phyloP scores from a whole-genome alignment of 805 yeast genomes.

The Candida dajiaensis region DNA sequence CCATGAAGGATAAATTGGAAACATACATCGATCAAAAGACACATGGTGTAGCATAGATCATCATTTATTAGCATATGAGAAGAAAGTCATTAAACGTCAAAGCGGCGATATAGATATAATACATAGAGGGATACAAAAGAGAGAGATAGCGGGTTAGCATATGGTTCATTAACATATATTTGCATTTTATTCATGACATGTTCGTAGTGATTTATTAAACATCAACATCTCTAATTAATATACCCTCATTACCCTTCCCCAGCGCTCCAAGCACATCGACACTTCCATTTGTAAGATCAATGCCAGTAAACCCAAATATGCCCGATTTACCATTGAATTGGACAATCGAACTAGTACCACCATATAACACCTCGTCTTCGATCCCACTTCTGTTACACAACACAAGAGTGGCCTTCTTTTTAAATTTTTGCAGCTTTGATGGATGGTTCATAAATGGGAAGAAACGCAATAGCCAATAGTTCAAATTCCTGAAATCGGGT shows the following conservation, averaged over 20 bases:
- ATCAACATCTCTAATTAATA: slow-evolving; percentile 53
- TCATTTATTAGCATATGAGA: not conserved
- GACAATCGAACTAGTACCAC: slow-evolving; percentile 56
- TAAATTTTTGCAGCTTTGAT: slow-evolving; percentile 5
- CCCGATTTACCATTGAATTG: slow-evolving; percentile 41
- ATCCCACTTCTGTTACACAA: slow-evolving; percentile 72
- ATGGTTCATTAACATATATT: not conserved
- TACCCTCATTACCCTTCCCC: slow-evolving; percentile 62
- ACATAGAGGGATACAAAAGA: not conserved
- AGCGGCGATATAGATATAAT: not conserved
- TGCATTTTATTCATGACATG: not conserved
- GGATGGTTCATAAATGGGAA: slow-evolving; percentile 49
- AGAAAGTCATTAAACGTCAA: too few relatives aligned
- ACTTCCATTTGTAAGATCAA: slow-evolving; percentile 42
- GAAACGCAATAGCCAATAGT: slow-evolving; percentile 74
- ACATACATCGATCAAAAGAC: not conserved
- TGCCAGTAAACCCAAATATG: slow-evolving; percentile 16
- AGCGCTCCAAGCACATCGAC: slow-evolving; percentile 50
- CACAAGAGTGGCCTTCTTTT: slow-evolving; percentile 34
- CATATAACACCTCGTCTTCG: slow-evolving; percentile 64
- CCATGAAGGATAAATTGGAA: not conserved
- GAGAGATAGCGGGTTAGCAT: not conserved
- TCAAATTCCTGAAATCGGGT: slow-evolving; percentile 45
- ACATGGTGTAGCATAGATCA: not conserved
- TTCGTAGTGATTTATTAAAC: slow-evolving; percentile 4